Evolutionary conservation across 2,329 filamentous ascomycete genomes (phyloP).

Genomic region (Xylaria sp.): DNA sequence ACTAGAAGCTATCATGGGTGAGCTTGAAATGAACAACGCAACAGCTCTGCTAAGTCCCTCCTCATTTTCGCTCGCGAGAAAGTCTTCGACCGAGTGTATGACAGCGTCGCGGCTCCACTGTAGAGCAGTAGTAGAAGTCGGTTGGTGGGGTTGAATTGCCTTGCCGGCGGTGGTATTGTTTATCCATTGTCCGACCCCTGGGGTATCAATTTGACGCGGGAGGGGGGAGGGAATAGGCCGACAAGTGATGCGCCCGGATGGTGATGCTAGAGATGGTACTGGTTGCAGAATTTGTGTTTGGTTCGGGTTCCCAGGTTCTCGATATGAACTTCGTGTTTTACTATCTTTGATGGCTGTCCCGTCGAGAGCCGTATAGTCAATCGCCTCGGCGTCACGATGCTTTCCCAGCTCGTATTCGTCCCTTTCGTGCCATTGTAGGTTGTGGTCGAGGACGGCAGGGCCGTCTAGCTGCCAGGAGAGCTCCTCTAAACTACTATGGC

Average conservation of each 20-base stretch:
- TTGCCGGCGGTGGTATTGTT: not conserved
- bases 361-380: not conserved
- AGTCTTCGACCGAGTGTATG: slow-evolving; percentile 5
- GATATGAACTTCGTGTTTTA: not conserved
- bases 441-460: slow-evolving; percentile 11
- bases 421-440: slow-evolving; percentile 30
- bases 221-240: not conserved
- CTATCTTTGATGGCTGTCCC: not conserved
- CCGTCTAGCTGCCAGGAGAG: slow-evolving; percentile 27
- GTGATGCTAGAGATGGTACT: not conserved
- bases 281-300: not conserved
- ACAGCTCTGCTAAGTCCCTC: slow-evolving; percentile 32
- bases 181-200: not conserved
- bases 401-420: not conserved
- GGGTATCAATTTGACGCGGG: not conserved
- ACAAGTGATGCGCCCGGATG: not conserved
- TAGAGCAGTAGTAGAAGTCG: not conserved
- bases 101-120: not conserved
- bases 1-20: slow-evolving; percentile 10
- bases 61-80: slow-evolving; percentile 25
- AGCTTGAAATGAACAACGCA: slow-evolving; percentile 28
- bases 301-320: not conserved
- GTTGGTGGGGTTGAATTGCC: not conserved
- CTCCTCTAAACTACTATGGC: slow-evolving; percentile 27
- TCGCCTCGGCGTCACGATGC: not conserved